These are phyloP conservation scores for Echeveria elegans DNA, from an alignment of 164 flowering plant species.

Conservation along the genomic window DNA sequence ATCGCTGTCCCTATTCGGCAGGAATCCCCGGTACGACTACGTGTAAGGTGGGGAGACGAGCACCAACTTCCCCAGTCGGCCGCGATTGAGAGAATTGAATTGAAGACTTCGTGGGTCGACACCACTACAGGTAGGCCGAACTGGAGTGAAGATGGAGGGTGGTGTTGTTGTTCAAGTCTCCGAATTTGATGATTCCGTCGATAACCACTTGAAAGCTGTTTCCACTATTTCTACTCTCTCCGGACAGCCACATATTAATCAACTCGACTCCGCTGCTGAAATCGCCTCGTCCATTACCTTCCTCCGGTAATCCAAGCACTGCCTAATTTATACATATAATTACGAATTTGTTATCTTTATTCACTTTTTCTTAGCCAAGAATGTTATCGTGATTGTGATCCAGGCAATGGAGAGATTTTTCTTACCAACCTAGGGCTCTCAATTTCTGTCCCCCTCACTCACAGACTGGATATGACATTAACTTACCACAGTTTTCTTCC, in stretches of 20 bases:
- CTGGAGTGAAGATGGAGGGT: too few relatives aligned
- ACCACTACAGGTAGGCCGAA: too few relatives aligned
- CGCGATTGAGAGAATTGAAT: too few relatives aligned
- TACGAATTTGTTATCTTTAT: background rate
- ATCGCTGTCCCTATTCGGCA: too few relatives aligned
- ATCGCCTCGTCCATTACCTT: constrained; percentile 45
- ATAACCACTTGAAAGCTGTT: constrained; percentile 49
- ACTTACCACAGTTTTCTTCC: constrained; percentile 68
- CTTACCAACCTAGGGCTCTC: constrained; percentile 42
- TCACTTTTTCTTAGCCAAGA: background rate
- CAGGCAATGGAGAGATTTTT: constrained; percentile 71
- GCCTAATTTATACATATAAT: background rate
- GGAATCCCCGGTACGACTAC: too few relatives aligned
- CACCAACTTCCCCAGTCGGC: too few relatives aligned
- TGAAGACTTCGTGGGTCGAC: too few relatives aligned
- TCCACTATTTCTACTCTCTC: constrained; percentile 43
- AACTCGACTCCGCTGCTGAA: constrained; percentile 21
- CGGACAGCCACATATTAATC: constrained; percentile 20
- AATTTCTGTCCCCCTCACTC: constrained; percentile 32
- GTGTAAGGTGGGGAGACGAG: too few relatives aligned
- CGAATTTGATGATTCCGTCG: constrained; percentile 44
- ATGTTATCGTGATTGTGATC: background rate
- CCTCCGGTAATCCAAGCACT: constrained; percentile 24
- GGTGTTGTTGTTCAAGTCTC: constrained; percentile 23
- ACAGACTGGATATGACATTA: constrained; percentile 26